These are phyloP conservation scores for Pleurotus tuoliensis DNA, from an alignment of 768 basidiomycete species.

Conservation along the genomic window DNA sequence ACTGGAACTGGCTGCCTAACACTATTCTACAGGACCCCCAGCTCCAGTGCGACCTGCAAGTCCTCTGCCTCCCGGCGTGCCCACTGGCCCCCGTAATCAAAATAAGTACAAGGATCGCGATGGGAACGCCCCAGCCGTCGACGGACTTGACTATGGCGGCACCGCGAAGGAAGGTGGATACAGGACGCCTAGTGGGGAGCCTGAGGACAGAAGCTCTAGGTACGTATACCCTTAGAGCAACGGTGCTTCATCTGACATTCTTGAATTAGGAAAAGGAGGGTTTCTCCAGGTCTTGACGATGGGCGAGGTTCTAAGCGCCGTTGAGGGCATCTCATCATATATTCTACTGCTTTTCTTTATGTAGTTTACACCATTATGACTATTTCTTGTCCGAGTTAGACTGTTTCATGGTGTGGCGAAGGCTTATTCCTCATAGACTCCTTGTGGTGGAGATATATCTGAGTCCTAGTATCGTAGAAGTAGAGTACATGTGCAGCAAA, in stretches of 20 bases:
- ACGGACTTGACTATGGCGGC: slow-evolving; percentile 86
- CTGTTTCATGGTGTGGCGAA: no score
- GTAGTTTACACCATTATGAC: background rate
- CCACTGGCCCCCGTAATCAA: slow-evolving; percentile 84
- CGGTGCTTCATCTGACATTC: no score
- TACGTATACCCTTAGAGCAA: background rate
- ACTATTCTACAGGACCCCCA: slow-evolving; percentile 30
- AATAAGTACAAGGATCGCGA: slow-evolving; percentile 91
- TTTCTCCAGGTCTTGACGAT: slow-evolving; percentile 70
- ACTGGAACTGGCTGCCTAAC: no score
- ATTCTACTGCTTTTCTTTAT: background rate
- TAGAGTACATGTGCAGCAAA: no score
- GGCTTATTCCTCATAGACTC: no score
- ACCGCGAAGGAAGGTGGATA: slow-evolving; percentile 38
- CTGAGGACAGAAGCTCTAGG: slow-evolving; percentile 61
- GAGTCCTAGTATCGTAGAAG: no score
- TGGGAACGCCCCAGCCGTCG: slow-evolving; percentile 78
- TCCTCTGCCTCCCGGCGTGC: slow-evolving; percentile 81
- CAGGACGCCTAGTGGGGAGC: slow-evolving; percentile 61
- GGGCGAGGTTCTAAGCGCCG: slow-evolving; percentile 67
- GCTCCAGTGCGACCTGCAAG: slow-evolving; percentile 74
- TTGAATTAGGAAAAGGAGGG: slow-evolving; percentile 62
- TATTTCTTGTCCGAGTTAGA: no score
- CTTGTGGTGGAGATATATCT: no score
- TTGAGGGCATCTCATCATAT: slow-evolving; percentile 26